Evolutionary conservation across 768 basidiomycete species (phyloP).

Genomic region (Rhizopogon vulgaris): DNA sequence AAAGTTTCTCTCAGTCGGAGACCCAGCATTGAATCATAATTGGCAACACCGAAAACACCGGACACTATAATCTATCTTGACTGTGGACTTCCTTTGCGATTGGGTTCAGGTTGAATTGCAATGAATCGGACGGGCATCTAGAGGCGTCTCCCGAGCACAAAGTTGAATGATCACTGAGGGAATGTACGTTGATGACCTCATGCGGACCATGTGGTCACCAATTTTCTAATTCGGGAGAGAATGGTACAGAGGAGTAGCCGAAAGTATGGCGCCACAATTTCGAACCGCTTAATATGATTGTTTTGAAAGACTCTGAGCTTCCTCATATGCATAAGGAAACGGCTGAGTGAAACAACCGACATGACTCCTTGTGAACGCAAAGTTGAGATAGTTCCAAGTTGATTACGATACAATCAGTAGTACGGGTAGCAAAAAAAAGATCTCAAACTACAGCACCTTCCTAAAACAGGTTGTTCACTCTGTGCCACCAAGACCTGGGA

Average conservation of each 20-base stretch:
- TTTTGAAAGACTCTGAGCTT: neutral
- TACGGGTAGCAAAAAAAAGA: no score
- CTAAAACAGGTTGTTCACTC: conserved; percentile 16
- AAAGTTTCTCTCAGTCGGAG: neutral
- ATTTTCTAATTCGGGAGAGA: neutral
- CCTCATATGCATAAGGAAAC: neutral
- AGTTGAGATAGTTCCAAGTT: no score
- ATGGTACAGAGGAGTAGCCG: neutral
- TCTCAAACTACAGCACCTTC: conserved; percentile 24
- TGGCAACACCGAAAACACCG: conserved; percentile 18
- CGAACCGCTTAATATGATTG: neutral
- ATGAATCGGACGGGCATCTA: neutral
- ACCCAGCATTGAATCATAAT: conserved; percentile 1
- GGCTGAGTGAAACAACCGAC: neutral
- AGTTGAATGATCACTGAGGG: neutral
- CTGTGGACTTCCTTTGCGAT: conserved; percentile 3
- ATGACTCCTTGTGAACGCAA: neutral
- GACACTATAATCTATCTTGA: neutral
- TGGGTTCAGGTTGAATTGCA: conserved; percentile 1
- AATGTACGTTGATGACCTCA: conserved; percentile 1
- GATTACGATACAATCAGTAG: no score
- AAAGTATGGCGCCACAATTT: neutral
- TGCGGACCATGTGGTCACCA: neutral
- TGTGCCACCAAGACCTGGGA: neutral
- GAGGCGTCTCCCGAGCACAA: neutral